These are phyloP conservation scores for Pseudofabraea citricarpa DNA, from an alignment of 2,329 filamentous ascomycete species.

Conservation along the genomic window DNA sequence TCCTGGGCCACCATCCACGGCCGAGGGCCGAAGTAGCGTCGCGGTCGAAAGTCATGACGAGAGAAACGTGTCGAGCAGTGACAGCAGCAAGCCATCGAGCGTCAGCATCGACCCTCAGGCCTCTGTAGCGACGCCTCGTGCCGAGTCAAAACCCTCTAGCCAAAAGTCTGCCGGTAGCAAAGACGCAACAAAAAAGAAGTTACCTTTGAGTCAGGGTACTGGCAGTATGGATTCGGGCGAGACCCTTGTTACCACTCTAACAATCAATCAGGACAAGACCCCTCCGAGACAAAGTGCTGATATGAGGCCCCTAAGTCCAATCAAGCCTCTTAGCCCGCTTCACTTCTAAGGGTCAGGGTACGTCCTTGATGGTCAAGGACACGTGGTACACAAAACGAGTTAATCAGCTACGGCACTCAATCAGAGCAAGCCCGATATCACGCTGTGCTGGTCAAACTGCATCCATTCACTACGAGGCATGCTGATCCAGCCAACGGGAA, in stretches of 20 bases:
- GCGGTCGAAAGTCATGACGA: constrained; percentile 40
- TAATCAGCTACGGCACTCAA: too few relatives aligned
- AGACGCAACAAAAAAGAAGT: constrained; percentile 39
- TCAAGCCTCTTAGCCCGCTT: constrained; percentile 60
- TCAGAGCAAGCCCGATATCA: too few relatives aligned
- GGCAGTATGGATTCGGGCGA: background rate
- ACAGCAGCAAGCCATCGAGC: constrained; percentile 51
- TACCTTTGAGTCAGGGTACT: constrained; percentile 32
- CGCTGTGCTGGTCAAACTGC: too few relatives aligned
- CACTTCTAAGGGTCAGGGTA: constrained; percentile 43
- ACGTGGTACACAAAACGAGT: too few relatives aligned
- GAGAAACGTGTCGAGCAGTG: constrained; percentile 58
- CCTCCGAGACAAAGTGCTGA: constrained; percentile 17
- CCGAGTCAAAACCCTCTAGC: background rate
- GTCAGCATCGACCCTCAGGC: constrained; percentile 13
- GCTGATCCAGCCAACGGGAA: too few relatives aligned
- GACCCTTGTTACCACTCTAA: constrained; percentile 22
- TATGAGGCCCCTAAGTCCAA: constrained; percentile 52
- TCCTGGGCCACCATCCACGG: constrained; percentile 43
- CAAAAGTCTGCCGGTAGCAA: constrained; percentile 14
- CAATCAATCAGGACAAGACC: constrained; percentile 17
- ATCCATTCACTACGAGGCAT: too few relatives aligned
- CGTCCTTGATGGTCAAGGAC: too few relatives aligned
- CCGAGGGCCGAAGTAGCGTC: constrained; percentile 23
- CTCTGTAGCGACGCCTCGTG: background rate